These are phyloP conservation scores for Gossypioides kirkii DNA, from an alignment of 345 rosid genomes.

Conservation along the genomic window DNA sequence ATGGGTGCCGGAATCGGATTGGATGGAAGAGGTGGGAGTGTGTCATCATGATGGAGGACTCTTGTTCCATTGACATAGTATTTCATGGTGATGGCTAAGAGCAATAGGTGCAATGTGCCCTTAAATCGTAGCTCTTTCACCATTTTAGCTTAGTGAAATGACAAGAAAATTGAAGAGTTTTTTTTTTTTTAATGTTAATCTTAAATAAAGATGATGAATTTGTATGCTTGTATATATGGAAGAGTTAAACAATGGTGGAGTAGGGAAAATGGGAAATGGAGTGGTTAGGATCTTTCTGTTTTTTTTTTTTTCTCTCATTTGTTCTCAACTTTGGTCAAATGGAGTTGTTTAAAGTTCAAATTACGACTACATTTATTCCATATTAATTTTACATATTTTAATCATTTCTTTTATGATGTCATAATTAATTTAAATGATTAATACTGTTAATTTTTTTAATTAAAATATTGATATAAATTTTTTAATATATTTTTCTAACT, in stretches of 20 bases:
- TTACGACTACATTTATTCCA: too few species aligned
- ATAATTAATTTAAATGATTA: too few species aligned
- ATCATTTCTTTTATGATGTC: too few species aligned
- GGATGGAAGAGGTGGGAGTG: not conserved
- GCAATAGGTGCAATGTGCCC: not conserved
- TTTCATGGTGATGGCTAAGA: conserved; percentile 7
- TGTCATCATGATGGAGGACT: not conserved
- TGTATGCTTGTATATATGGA: not conserved
- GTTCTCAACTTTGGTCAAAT: not conserved
- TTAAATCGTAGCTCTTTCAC: not conserved
- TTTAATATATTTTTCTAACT: too few species aligned
- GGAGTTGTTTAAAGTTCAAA: not conserved
- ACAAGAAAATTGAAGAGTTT: not conserved
- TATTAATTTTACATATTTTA: too few species aligned
- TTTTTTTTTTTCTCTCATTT: not conserved
- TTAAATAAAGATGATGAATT: not conserved
- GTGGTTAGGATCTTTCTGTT: not conserved
- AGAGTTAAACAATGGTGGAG: conserved; percentile 9
- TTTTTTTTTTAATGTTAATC: not conserved
- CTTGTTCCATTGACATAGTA: not conserved
- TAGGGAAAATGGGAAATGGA: not conserved
- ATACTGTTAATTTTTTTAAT: too few species aligned
- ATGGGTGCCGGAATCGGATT: not conserved
- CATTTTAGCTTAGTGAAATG: not conserved
- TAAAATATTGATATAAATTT: too few species aligned